Evolutionary conservation across 768 basidiomycete genomes (phyloP).

Genomic region (Mycena vulgaris): DNA sequence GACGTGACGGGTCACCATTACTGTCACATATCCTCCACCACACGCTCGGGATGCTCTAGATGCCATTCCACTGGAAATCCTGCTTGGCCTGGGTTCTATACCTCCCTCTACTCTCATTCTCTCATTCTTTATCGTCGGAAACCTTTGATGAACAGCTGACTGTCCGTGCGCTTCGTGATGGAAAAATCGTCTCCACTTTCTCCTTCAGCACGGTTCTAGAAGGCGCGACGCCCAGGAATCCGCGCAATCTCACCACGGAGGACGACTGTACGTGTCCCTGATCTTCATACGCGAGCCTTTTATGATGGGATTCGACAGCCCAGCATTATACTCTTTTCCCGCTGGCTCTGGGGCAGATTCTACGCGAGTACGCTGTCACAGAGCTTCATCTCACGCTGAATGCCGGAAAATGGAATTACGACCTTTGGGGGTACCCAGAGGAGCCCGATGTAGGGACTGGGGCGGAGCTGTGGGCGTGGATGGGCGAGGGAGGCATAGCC

Average conservation of each 20-base stretch:
- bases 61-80: slow-evolving; percentile 3
- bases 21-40: too few relatives aligned
- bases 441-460: slow-evolving; percentile 85
- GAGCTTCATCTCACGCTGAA: slow-evolving; percentile 92
- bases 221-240: slow-evolving; percentile 70
- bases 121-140: slow-evolving; percentile 50
- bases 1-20: too few relatives aligned
- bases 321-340: slow-evolving; percentile 89
- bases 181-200: slow-evolving; percentile 86
- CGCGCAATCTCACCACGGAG: slow-evolving; percentile 65
- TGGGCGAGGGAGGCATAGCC: slow-evolving; percentile 54
- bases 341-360: slow-evolving; percentile 86
- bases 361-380: slow-evolving; percentile 87
- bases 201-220: slow-evolving; percentile 79
- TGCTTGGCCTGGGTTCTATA: slow-evolving; percentile 24
- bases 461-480: slow-evolving; percentile 93
- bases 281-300: too few relatives aligned
- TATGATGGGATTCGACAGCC: too few relatives aligned
- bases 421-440: slow-evolving; percentile 85
- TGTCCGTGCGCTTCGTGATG: slow-evolving; percentile 77
- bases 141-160: slow-evolving; percentile 64
- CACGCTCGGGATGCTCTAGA: too few relatives aligned
- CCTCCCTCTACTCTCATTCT: slow-evolving; percentile 7
- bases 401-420: slow-evolving; percentile 92
- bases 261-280: slow-evolving; percentile 64